phyloP scores from a whole-genome alignment of 495 filamentous ascomycete genomes.

The Staphylotrichum longicolle region DNA sequence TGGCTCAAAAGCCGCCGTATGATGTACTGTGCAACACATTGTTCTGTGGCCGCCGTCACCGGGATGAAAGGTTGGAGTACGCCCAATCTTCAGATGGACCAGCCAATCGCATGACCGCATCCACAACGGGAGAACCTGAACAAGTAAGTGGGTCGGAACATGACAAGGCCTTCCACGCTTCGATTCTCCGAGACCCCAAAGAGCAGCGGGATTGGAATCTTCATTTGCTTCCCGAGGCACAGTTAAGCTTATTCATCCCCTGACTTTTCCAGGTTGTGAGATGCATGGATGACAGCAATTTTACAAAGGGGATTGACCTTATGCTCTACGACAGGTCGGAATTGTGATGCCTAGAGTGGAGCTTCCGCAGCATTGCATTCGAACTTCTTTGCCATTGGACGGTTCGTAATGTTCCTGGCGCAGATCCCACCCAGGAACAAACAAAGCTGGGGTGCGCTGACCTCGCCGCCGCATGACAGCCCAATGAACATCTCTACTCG shows the following conservation, averaged over 20 bases:
- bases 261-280: no score
- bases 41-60: no score
- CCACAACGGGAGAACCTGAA: no score
- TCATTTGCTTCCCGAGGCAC: not conserved
- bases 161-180: no score
- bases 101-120: no score
- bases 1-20: no score
- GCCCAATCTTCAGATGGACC: no score
- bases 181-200: no score
- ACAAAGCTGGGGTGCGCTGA: not conserved
- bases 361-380: not conserved
- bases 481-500: not conserved
- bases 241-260: not conserved
- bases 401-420: constrained; percentile 6
- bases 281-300: not conserved
- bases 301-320: not conserved
- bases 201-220: no score
- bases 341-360: constrained; percentile 21
- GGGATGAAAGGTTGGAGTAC: no score
- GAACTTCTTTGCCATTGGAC: constrained; percentile 11
- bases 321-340: not conserved
- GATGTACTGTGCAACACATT: no score
- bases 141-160: no score
- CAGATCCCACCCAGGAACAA: not conserved
- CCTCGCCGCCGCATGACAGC: not conserved